Percentiles rank a stretch among this genome's conserved stretches.
phyloP scores from a whole-genome alignment of 805 yeast genomes.

The Saccharomycopsis babjevae region DNA sequence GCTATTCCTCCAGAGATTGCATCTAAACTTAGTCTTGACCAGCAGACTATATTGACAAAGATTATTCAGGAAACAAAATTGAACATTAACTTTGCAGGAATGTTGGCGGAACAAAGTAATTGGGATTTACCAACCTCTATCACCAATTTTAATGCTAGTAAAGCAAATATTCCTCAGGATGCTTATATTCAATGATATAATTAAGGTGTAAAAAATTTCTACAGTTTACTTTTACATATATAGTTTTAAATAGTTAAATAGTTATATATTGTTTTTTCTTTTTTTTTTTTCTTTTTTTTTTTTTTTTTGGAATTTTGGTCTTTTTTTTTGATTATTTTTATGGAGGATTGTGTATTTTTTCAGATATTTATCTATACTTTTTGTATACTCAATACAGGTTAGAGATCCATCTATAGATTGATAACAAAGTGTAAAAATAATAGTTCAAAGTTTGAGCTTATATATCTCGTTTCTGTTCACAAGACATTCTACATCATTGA shows the following conservation, averaged over 20 bases:
- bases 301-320: neutral
- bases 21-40: slow-evolving; percentile 40
- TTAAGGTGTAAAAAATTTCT: neutral
- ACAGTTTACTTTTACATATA: neutral
- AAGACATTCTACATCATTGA: too few relatives aligned
- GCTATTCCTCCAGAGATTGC: slow-evolving; percentile 45
- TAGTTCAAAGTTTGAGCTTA: too few relatives aligned
- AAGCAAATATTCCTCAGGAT: slow-evolving; percentile 46
- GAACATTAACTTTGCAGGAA: slow-evolving; percentile 65
- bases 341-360: neutral
- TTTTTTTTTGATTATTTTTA: neutral
- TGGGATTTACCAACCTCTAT: slow-evolving; percentile 71
- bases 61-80: slow-evolving; percentile 64
- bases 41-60: slow-evolving; percentile 54
- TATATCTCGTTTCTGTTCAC: too few relatives aligned
- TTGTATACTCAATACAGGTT: neutral
- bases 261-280: slow-evolving; percentile 1
- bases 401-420: neutral
- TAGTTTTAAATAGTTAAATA: neutral
- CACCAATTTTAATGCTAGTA: slow-evolving; percentile 59
- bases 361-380: neutral
- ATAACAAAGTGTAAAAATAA: too few relatives aligned
- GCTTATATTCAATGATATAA: slow-evolving; percentile 32
- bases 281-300: neutral
- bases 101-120: slow-evolving; percentile 80